Base-by-base conservation (phyloP, 176 grass and related monocot genomes). In the Juncus inflexus region DNA sequence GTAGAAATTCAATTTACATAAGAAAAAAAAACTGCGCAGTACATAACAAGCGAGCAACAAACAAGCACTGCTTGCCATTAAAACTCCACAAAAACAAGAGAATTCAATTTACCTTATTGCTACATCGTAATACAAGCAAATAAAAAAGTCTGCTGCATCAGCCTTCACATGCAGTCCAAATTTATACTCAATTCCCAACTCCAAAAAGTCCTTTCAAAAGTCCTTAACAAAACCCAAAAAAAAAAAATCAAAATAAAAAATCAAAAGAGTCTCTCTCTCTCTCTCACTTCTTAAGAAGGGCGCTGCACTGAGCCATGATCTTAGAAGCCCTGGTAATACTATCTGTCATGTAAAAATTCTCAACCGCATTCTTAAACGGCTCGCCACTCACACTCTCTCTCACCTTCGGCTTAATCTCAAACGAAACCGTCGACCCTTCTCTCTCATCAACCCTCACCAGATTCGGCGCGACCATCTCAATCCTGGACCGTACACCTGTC, bases 331-430 rank as follows among this genome's bases (percentile, higher is more conserved):
- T 77, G 35, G 89, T 94, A 14, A 99, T 99, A 8, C 85, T 74
- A 70, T 99, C 86, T 2, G 95, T 99, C 89, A 99, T 94, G 67
- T 90, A 99, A 76, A 99, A 94, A 67, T 99, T 99, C 51, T 90
- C 83, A 41, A 99, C 80, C 1, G 61, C 69, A 12, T 63, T 77
- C 67, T 55, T 80, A 62, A 99, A 99, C 8, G 86, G 86, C 42
- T 80, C 53, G 1, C 65, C 68, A 76, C 83, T 84, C 65, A 90
- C 63, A 57, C 86, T 62, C 50, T 90, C 72, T 64, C 78, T 60
- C 6, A 73, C 80, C 3, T 83, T 76, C 7, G 89, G 89, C 74
- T 94, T 99, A 47, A 90, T 66, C 49, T 92, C 83, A 5, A 72
- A 39, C 16, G 86, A 70, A 50, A 90, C 80, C 38, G 83, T 86